Evolutionary conservation across 2,329 filamentous ascomycete genomes (phyloP), one percentile per base, ranked within the genome.

Genomic region (Davidsoniella neocaledoniae): DNA sequence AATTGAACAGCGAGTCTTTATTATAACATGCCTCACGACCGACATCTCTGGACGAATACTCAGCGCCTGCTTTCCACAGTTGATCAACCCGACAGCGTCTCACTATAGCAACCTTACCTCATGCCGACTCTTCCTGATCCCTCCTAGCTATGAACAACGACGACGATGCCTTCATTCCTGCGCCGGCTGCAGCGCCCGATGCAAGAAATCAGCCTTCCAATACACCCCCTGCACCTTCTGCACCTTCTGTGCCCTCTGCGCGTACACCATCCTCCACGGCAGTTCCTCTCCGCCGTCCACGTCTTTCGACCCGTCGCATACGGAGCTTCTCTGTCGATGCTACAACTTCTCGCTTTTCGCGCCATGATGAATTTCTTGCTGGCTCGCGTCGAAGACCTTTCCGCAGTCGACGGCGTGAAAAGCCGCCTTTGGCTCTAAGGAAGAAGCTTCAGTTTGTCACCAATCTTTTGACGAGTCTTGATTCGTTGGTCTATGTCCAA

Each of bases 401-500:
- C 16, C 61, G 62, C 48, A 60, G 64, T 46, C 61, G 60, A 47
- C 62, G 61, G 40, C 61, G 23, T 49, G 65, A 61, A 57, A 64
- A 61, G 52, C 61, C 62, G 48, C 62, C 66, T 48, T 63, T 65
- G 47, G 61, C 71, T 55, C 62, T 75, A 57, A 62, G 64, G 51
- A 78, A 72, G 62, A 80, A 79, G 67, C 65, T 76, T 50, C 64
- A 74, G 55, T 78, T 81, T 59, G 63, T 80, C 56, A 74, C 69
- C 39, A 71, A 78, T 56, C 66, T 83, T 53, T 72, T 79, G 56
- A 67, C 68, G 57, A 75, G 70, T 54, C 65, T 83, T 52, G 79
- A 83, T 64, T 71, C 73, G 57, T 58, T 81, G 43, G 72, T 81
- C 45, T 79, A 78, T 60, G 74, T 72, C 39, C 77, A 83, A 65